phyloP scores from a whole-genome alignment of 306 rosid species.

The Vigna radiata region DNA sequence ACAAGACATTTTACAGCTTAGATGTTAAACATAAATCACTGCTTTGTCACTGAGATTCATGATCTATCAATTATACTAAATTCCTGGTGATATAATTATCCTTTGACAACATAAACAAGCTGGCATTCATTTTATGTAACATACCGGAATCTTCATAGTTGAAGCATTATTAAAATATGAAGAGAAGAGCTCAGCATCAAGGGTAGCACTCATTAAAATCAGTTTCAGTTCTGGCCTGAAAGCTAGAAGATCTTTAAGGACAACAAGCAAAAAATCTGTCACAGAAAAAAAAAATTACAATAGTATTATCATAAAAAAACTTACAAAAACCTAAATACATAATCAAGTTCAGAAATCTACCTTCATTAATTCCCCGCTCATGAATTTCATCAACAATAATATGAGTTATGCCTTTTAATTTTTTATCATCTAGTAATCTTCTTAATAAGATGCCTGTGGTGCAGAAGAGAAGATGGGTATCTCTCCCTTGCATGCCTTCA shows the following conservation, averaged over 20 bases:
- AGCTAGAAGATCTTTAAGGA: slow-evolving; percentile 92
- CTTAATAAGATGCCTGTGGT: slow-evolving; percentile 97
- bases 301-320: slow-evolving; percentile 46
- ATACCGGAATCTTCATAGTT: slow-evolving; percentile 71
- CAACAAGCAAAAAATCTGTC: slow-evolving; percentile 93
- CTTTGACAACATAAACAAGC: slow-evolving; percentile 27
- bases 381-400: slow-evolving; percentile 98
- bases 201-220: slow-evolving; percentile 97
- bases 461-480: slow-evolving; percentile 93
- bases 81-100: slow-evolving; percentile 22
- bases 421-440: slow-evolving; percentile 91
- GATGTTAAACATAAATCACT: background rate
- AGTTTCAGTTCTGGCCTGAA: slow-evolving; percentile 82
- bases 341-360: slow-evolving; percentile 56
- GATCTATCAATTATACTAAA: background rate
- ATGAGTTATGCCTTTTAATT: slow-evolving; percentile 83
- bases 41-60: slow-evolving; percentile 17
- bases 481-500: slow-evolving; percentile 93
- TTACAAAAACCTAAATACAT: slow-evolving; percentile 37
- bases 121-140: slow-evolving; percentile 43
- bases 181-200: slow-evolving; percentile 91
- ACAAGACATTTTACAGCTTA: background rate
- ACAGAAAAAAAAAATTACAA: slow-evolving; percentile 37
- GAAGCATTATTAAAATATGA: slow-evolving; percentile 78
- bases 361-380: slow-evolving; percentile 99